These are phyloP conservation scores for Cercospora janseana DNA, from an alignment of 2,329 filamentous ascomycete genomes.

Conservation along the genomic window DNA sequence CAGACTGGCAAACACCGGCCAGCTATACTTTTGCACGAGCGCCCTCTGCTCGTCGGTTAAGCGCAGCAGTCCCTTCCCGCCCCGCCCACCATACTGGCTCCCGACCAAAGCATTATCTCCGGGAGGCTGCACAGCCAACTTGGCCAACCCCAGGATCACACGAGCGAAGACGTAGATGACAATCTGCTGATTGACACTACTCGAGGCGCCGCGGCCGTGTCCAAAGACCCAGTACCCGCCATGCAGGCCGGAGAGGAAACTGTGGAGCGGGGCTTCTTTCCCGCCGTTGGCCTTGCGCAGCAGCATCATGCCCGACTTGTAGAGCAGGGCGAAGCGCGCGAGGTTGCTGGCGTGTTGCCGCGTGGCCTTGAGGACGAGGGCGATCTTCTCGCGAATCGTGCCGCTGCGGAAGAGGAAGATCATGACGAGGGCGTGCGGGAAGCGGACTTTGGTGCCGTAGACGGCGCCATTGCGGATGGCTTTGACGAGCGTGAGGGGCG, in stretches of 20 bases:
- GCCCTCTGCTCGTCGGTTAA: conserved; percentile 42
- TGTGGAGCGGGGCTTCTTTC: conserved; percentile 71
- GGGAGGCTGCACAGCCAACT: conserved; percentile 69
- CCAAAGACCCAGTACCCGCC: conserved; percentile 95
- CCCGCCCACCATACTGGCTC: conserved; percentile 40
- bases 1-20: conserved; percentile 86
- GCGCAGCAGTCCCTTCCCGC: conserved; percentile 44
- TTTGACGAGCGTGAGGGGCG: conserved; percentile 82
- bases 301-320: conserved; percentile 77
- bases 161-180: conserved; percentile 97
- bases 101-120: conserved; percentile 41
- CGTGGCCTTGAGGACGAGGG: conserved; percentile 79
- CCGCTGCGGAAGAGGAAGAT: conserved; percentile 93
- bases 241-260: conserved; percentile 79
- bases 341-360: conserved; percentile 88
- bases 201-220: conserved; percentile 61
- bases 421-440: conserved; percentile 98
- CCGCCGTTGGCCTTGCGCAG: conserved; percentile 57
- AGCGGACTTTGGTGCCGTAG: conserved; percentile 95
- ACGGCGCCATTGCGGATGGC: conserved; percentile 94
- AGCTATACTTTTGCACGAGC: conserved; percentile 62
- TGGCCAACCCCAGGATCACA: conserved; percentile 79
- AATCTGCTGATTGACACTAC: conserved; percentile 90
- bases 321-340: conserved; percentile 84
- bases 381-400: conserved; percentile 71